Base-by-base conservation (phyloP, 176 grass and related monocot species). In the Oryza rufipogon region DNA sequence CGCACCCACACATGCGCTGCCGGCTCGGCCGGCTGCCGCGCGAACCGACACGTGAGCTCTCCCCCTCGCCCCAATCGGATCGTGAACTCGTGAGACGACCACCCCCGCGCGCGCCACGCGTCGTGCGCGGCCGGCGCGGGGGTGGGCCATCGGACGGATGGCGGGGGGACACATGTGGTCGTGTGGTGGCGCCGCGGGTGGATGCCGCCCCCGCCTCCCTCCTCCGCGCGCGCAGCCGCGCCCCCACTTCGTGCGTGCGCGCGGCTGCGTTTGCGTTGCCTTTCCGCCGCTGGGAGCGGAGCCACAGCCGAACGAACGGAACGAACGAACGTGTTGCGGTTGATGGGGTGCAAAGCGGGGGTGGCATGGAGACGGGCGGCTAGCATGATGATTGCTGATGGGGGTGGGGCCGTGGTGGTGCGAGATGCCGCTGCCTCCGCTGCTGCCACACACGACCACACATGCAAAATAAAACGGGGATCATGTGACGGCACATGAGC, bases 1-100 rank as follows among this genome's bases (percentile, higher is more conserved):
- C 11, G 81, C 70, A 23, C 72, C 72, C 52, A 44, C 84, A 86
- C 88, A 82, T 82, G 88, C 67, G 67, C 73, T 86, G 79, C 88
- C 83, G 79, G 51, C 34, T 23, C 67, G 81, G 73, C 83, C 83
- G 80, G 65, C 77, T 10, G 64, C 64, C 25, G 73, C 83, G 5
- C 74, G 58, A 68, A 68, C 79, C 58, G 66, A 20, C 79, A 90
- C 8, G 88, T n/a, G 88, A 58, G 54, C 9, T 11, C 52, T 2
- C 54, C 54, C 17, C 19, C 66, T 1, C 26, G 33, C 28, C 28
- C 65, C 39, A 63, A n/a, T 71, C 26, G 25, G 66, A 78, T 82
- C 88, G 2, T 13, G 51, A 54, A 17, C 66, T 77, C 87, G 3
- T 17, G 58, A 22, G 7, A 20, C 58, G 20, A 23, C 28, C 26